Base-by-base conservation (phyloP, 169 alveolate genomes). In the Plasmodium knowlesi region DNA sequence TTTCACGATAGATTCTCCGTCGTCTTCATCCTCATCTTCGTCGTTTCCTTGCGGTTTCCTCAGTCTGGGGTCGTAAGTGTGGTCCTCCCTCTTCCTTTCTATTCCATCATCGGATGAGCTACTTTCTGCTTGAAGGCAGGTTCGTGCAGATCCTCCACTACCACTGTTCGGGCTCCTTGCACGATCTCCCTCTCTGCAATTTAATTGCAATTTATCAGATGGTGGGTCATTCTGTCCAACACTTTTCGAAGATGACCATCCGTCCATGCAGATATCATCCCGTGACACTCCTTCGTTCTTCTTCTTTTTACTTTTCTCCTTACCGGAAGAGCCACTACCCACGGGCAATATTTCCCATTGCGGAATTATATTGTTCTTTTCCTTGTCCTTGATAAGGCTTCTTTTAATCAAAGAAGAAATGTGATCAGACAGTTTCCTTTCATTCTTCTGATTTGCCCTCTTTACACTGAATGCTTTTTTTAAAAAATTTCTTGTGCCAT, bases 381-480 rank as follows among this genome's bases (percentile, higher is more conserved):
- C 83, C 28, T 19, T 53, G 16, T 85, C 93, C 37, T 28, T 78
- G 67, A 43, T 43, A 14, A 85, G 43, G 25, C 80, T 85, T 54
- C 76, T 76, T 37, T 53, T 85, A 14, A 85, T 39, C 81, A 85
- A 46, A 39, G 70, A 85, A 14, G 93, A 85, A 16, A 85, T 85
- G 79, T 85, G 93, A 54, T 85, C 93, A 4, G 93, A 85, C 37
- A 85, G 79, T 43, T 85, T 85, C n/a, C 93, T 74, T 25, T 85
- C 93, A 34, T 53, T 85, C 14, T 73, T 85, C 25, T 74, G 79
- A 53, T 70, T 70, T 9, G 70, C 19, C 32, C 67, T 53, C 28
- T 53, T 85, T 8, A 46, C 72, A 85, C 80, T 78, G 41, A 85
- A 85, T 1, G 93, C 78, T 37, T 85, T 85, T 85, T 85, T 78